Base-by-base conservation (phyloP, 495 filamentous ascomycete genomes). In the Trichoderma orchidacearum region DNA sequence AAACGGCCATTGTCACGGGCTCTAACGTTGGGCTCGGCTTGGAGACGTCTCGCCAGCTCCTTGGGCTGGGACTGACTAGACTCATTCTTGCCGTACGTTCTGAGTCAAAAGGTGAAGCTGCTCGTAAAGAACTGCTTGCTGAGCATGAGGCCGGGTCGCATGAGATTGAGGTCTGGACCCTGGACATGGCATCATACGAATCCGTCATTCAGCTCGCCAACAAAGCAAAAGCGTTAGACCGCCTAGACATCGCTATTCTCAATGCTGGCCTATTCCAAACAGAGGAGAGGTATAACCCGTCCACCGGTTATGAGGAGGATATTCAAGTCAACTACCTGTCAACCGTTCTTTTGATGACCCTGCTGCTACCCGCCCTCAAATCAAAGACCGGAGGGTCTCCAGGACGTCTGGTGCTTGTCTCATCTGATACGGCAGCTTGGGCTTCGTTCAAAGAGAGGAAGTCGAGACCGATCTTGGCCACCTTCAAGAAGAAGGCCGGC, bases 11-110 rank as follows among this genome's bases (percentile, higher is more conserved):
- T 23, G 66, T 80, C 25, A 78, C 76, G 1, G 75, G 75, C 50
- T 64, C 68, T 9, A 75, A 74, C 50, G 62, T 62, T 3, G 76
- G 76, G 9, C 60, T 78, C 1, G 76, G 76, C 21, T 56, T 75
- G n/a, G 76, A 75, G 61, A 64, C 71, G 0, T 69, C 72, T 2
- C 63, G 67, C 11, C 72, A 76, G 63, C 70, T 74, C 8, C 62
- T 70, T 6, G 64, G 66, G 5, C 66, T 78, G 15, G 68, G 66
- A 35, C 71, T 73, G n/a, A 30, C 58, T 7, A 64, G 65, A 31
- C 67, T 80, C 6, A 79, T 79, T 30, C 65, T 80, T 21, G 76
- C 70, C 0, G 74, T 70, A 9, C 72, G 79, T 5, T 69, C 63
- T 41, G 15, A 63, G 1, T 58, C 60, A 2, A 68, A 66, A 35